Evolutionary conservation across 441 rosid species (phyloP).

Genomic region (Macaranga tanarius): DNA sequence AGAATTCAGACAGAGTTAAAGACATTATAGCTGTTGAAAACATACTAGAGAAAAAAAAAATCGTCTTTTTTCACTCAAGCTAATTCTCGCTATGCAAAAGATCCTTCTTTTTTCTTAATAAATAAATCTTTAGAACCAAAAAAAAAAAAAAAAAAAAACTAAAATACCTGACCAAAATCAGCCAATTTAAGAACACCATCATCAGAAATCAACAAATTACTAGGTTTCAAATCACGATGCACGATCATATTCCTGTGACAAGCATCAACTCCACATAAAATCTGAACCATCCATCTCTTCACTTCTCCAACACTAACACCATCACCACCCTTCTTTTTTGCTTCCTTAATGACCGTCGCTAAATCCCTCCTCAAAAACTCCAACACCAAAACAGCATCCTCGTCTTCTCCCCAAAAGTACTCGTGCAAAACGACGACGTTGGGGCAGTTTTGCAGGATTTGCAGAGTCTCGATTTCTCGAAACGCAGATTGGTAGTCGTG

Average conservation of each 20-base stretch:
- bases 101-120: neutral
- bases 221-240: conserved; percentile 92
- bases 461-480: conserved; percentile 88
- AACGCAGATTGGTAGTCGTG: conserved; percentile 94
- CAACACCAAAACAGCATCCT: conserved; percentile 86
- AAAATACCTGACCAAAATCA: conserved; percentile 88
- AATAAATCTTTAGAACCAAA: too few relatives aligned
- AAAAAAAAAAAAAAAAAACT: neutral
- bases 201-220: conserved; percentile 70
- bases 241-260: conserved; percentile 78
- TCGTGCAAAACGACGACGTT: conserved; percentile 78
- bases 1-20: neutral
- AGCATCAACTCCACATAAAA: conserved; percentile 64
- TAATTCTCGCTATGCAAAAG: too few relatives aligned
- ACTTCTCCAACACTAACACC: conserved; percentile 53
- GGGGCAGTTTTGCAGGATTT: conserved; percentile 63
- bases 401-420: conserved; percentile 93
- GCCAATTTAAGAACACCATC: conserved; percentile 83
- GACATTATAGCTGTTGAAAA: neutral
- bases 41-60: too few relatives aligned
- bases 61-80: too few relatives aligned
- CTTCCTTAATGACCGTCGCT: conserved; percentile 58
- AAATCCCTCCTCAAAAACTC: conserved; percentile 77
- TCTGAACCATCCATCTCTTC: conserved; percentile 97
- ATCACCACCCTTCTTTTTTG: conserved; percentile 30